Conservation (phyloP, 2,329 filamentous ascomycete species). For the Elsinoe arachidis region DNA sequence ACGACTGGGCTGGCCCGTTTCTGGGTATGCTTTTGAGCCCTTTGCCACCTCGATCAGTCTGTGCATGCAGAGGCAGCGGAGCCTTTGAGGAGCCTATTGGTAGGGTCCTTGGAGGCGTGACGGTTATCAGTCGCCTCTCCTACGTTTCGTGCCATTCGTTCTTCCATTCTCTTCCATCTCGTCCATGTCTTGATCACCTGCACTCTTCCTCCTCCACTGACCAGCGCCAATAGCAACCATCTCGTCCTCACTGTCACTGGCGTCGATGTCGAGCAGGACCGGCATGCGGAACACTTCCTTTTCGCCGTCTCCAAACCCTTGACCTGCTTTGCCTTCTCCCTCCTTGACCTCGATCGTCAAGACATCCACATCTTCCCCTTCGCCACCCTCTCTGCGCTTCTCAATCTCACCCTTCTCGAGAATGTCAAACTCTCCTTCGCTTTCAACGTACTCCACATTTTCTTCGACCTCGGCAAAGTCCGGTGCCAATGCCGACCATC, state of each 20-base stretch:
- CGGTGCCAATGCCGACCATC: constrained; percentile 92
- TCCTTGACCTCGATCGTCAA: constrained; percentile 56
- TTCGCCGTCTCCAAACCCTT: constrained; percentile 47
- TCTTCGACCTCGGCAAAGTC: constrained; percentile 98
- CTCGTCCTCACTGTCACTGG: constrained; percentile 94
- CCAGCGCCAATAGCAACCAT: constrained; percentile 59
- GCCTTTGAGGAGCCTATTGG: too few relatives aligned
- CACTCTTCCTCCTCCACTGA: constrained; percentile 79
- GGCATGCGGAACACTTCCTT: constrained; percentile 69
- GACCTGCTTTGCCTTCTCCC: constrained; percentile 26
- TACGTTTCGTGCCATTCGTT: background rate
- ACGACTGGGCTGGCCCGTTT: too few relatives aligned
- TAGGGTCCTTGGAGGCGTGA: background rate
- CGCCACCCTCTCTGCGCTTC: constrained; percentile 77
- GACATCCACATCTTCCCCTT: constrained; percentile 91
- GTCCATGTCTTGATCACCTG: constrained; percentile 58
- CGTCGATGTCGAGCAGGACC: constrained; percentile 82
- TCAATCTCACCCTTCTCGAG: constrained; percentile 92
- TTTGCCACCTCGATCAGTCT: too few relatives aligned
- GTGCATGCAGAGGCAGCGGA: too few relatives aligned
- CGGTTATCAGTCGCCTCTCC: background rate
- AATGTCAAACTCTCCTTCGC: constrained; percentile 96
- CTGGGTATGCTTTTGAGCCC: too few relatives aligned
- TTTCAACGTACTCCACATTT: constrained; percentile 92
- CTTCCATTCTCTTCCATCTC: constrained; percentile 44